Base-by-base conservation (phyloP, 495 filamentous ascomycete genomes). In the Aspergillus panamensis region DNA sequence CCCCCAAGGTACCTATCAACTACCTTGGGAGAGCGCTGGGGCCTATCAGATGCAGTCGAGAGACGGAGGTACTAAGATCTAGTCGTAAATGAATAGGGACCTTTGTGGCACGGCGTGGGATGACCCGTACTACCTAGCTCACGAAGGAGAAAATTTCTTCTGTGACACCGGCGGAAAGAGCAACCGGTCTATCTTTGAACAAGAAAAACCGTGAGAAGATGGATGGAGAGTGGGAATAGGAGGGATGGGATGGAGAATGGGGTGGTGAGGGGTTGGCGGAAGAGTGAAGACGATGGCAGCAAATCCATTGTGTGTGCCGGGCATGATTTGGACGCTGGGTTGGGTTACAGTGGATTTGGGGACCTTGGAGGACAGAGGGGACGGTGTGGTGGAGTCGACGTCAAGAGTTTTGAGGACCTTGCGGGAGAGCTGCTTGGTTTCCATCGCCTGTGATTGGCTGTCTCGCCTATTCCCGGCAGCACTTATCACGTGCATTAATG, bases 401-500 rank as follows among this genome's bases (percentile, higher is more conserved):
- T 58, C 61, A 62, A 51, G 35, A 61, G 48, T 62, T 62, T 62
- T 69, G 73, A 69, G 73, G 64, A 76, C 73, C 73, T 76, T 76
- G 73, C 59, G 73, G 62, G 69, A 66, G 60, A 39, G 61, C 51
- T 54, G 63, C 35, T 51, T 19, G 37, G 40, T 55, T 40, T 37
- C 4, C 7, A 8, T 17, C 10, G 35, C 25, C 33, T 13, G 25
- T 53, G 25, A 49, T 53, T 51, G 21, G 30, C 10, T 32, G 21
- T 9, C 10, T 17, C 10, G 14, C 17, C 16, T 1, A 12, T 17
- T 5, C 16, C 6, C 3, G 8, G n/a, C 16, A 13, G 6, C 10
- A 10, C n/a, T 4, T 8, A 16, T 56, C 53, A 61, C 53, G 53
- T 57, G 59, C 13, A 17, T 32, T 43, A 17, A 45, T 47, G 25